Evolutionary conservation across 768 basidiomycete species (phyloP), one percentile per base, ranked within the genome.

Genomic region (Pleurotus citrinopileatus): DNA sequence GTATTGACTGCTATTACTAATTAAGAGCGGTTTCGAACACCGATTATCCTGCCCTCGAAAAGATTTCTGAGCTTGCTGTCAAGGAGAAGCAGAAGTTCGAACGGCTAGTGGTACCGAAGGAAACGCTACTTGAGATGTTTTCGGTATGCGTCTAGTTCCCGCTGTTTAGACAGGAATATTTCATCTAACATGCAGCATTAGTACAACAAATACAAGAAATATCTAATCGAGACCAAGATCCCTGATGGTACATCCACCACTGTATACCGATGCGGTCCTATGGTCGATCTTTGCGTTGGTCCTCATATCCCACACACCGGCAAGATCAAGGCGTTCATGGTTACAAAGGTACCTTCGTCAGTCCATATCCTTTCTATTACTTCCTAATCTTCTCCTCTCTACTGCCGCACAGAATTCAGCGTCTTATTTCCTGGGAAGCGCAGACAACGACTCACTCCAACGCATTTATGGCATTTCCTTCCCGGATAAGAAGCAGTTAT

Each of bases 191-290:
- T 57, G 22, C 20, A 40, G 23, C 17, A 46, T 27, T 63, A 99
- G 95, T 99, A 98, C 73, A 99, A 98, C 79, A 94, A 93, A 70
- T 99, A 96, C 76, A 99, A 99, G 76, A 83, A 87, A 61, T 89
- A 98, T 69, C 82, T 98, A 65, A 98, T 99, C 64, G 83, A 97
- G 67, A 83, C 86, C 61, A 98, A 98, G 74, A 87, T 99, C 54
- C 91, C 93, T 8, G 96, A 99, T 69, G 96, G 95, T 58, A 89
- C 92, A 8, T 92, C 90, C 47, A 95, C 97, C 40, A 99, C 97
- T 8, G 94, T 99, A 15, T 99, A 98, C 74, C 91, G 96, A 47
- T 98, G 97, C 67, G 97, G 97, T 28, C 95, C 97, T 36, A 94
- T 99, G 88, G 86, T 99, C 53, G 97, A 99, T 71, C 80, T 99